phyloP scores from a whole-genome alignment of 1,284 basidiomycete genomes.

The Ustilago crameri region DNA sequence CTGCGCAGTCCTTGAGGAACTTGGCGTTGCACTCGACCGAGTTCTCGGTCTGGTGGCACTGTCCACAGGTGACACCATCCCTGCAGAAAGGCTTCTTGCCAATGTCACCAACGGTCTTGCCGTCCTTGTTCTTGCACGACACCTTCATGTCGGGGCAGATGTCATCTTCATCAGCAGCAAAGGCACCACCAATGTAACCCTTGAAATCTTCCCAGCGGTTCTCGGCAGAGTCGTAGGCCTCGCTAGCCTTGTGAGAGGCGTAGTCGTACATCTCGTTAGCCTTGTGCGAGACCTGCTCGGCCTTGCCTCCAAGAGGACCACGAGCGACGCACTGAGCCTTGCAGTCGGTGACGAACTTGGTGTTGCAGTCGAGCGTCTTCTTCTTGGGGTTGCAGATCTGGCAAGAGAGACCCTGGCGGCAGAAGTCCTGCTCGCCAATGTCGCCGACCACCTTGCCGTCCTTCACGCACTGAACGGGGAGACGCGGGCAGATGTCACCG shows the following conservation, averaged over 20 bases:
- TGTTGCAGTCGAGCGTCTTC: slow-evolving; percentile 51
- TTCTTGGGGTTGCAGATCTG: slow-evolving; percentile 39
- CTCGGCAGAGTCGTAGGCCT: neutral
- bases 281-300: no score
- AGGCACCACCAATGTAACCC: neutral
- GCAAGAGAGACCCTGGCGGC: slow-evolving; percentile 33
- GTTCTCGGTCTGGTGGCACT: slow-evolving; percentile 51
- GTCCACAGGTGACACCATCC: slow-evolving; percentile 37
- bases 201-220: slow-evolving; percentile 1
- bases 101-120: slow-evolving; percentile 40
- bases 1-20: slow-evolving; percentile 41
- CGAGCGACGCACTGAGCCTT: slow-evolving; percentile 33
- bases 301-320: slow-evolving; percentile 50
- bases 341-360: slow-evolving; percentile 45
- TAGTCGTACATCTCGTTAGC: neutral
- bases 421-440: slow-evolving; percentile 43
- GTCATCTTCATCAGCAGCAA: slow-evolving; percentile 41
- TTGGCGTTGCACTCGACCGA: slow-evolving; percentile 49
- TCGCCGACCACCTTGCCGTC: slow-evolving; percentile 49
- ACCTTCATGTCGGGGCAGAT: slow-evolving; percentile 55
- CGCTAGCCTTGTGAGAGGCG: no score
- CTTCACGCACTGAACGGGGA: slow-evolving; percentile 40
- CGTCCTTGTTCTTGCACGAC: slow-evolving; percentile 40
- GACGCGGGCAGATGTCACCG: slow-evolving; percentile 40
- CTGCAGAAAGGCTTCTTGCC: slow-evolving; percentile 53